A percentile compares a stretch with the other conserved stretches of the same genome.
Conservation (phyloP, 1,139 yeast genomes). For the Zygoascus meyerae region DNA sequence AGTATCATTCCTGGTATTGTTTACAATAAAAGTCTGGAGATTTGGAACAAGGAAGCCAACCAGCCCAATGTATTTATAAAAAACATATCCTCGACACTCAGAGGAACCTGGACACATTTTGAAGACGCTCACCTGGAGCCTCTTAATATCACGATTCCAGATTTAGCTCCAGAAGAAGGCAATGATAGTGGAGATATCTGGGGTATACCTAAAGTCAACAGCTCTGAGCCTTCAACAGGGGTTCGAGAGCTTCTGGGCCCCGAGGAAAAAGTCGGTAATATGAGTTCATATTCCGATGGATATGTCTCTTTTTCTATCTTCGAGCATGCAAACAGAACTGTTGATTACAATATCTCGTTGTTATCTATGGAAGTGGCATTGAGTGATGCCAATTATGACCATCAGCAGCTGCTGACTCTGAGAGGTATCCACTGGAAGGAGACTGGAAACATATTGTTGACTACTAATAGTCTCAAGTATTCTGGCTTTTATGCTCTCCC, state of each 20-base stretch:
- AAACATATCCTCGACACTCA: conserved; percentile 22
- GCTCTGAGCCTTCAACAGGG: not conserved
- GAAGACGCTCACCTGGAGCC: conserved; percentile 17
- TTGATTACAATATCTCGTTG: conserved; percentile 21
- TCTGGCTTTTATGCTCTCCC: conserved; percentile 58
- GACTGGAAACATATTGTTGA: conserved; percentile 60
- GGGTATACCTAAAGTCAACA: not conserved
- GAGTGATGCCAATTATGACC: conserved; percentile 19
- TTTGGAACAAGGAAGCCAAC: conserved; percentile 45
- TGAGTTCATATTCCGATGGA: conserved; percentile 19
- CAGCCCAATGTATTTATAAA: conserved; percentile 15
- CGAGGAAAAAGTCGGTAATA: conserved; percentile 17
- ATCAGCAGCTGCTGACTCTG: conserved; percentile 37
- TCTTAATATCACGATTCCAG: conserved; percentile 21
- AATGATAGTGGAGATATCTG: not conserved
- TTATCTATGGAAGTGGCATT: conserved; percentile 21
- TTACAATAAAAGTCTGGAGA: conserved; percentile 40
- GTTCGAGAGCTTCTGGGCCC: not conserved
- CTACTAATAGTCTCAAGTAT: conserved; percentile 68
- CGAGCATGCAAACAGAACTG: conserved; percentile 14
- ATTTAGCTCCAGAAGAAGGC: conserved; percentile 3
- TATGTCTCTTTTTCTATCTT: conserved; percentile 17
- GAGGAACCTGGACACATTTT: conserved; percentile 22
- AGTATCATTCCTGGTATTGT: conserved; percentile 57
- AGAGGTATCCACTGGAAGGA: conserved; percentile 67